Evolutionary conservation across 148 eudicot species (phyloP), one percentile per base, ranked within the genome.

Genomic region (Fagopyrum tataricum): DNA sequence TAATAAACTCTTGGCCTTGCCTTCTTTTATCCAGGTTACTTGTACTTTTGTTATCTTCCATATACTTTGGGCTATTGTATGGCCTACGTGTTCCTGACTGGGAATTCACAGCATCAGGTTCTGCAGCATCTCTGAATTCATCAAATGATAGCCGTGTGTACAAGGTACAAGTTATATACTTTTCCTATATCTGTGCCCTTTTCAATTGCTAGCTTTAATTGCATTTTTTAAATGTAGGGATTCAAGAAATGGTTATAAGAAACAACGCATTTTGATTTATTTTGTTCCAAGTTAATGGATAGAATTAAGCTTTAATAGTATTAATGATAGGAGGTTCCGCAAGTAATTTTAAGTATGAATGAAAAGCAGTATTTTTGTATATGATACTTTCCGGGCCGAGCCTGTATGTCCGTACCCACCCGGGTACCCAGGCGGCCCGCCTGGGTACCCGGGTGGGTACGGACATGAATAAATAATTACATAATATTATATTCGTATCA

Each of bases 81-180:
- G 90, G 92, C 31, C 73, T 93, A 74, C 82, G 82, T 75, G 96
- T 93, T 78, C 88, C 96, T 26, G 96, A 93, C 82, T 93, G 98
- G 98, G 84, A 89, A 67, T 82, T 88, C 53, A 78, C 76, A 72
- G 76, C 64, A 55, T 72, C 84, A 68, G 74, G 72, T 23, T 69
- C 82, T 68, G 48, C 71, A 42, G 80, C 82, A 69, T 78, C 84
- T 70, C 44, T 79, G 46, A 62, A 71, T 68, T 40, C 81, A 26
- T 73, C 80, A 31, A 85, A 87, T 78, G 79, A 75, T 17, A 82
- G 76, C 75, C 7, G 62, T 79, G 72, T 78, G 55, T 78, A 80
- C 75, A 68, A 70, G 81, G 91, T 89, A 78, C 79, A 83, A 64
- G 69, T 14, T 62, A 0, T 64, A 5, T 42, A 40, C 24, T 48